Percentiles rank a stretch among this genome's conserved stretches.
phyloP scores from a whole-genome alignment of 768 basidiomycete species.

The Baorangia bicolor region DNA sequence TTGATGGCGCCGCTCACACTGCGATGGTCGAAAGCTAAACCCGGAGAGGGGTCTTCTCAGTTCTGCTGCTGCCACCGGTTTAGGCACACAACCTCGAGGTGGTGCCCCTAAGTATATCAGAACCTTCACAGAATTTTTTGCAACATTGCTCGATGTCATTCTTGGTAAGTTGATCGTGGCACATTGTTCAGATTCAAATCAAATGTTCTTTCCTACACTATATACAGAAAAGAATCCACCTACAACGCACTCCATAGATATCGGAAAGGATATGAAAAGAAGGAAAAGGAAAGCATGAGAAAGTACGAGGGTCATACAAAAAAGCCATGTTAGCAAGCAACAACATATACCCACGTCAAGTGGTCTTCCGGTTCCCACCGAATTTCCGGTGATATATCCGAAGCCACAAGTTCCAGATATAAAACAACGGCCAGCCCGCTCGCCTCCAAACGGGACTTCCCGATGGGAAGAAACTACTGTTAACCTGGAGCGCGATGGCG shows the following conservation, averaged over 20 bases:
- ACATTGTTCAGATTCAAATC: neutral
- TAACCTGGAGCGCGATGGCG: conserved; percentile 48
- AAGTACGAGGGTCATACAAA: neutral
- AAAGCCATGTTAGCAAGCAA: neutral
- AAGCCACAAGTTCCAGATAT: neutral
- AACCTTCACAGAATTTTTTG: too few relatives aligned
- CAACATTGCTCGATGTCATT: too few relatives aligned
- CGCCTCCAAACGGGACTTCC: conserved; percentile 20
- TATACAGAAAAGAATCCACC: neutral
- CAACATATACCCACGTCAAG: neutral
- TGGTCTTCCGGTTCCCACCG: neutral
- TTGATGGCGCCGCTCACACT: too few relatives aligned
- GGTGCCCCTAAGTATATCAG: too few relatives aligned
- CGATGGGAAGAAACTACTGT: conserved; percentile 23
- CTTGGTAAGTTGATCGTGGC: too few relatives aligned
- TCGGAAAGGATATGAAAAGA: neutral
- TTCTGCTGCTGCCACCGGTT: too few relatives aligned
- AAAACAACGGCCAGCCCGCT: conserved; percentile 22
- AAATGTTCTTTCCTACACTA: neutral
- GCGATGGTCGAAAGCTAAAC: too few relatives aligned
- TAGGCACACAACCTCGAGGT: too few relatives aligned
- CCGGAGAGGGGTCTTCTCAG: too few relatives aligned
- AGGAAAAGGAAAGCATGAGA: neutral
- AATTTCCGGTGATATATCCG: neutral
- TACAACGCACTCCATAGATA: neutral